A percentile compares a stretch with the other conserved stretches of the same genome.
These are phyloP conservation scores for Ambrosiella xylebori DNA, from an alignment of 2,329 filamentous ascomycete genomes.

Conservation along the genomic window DNA sequence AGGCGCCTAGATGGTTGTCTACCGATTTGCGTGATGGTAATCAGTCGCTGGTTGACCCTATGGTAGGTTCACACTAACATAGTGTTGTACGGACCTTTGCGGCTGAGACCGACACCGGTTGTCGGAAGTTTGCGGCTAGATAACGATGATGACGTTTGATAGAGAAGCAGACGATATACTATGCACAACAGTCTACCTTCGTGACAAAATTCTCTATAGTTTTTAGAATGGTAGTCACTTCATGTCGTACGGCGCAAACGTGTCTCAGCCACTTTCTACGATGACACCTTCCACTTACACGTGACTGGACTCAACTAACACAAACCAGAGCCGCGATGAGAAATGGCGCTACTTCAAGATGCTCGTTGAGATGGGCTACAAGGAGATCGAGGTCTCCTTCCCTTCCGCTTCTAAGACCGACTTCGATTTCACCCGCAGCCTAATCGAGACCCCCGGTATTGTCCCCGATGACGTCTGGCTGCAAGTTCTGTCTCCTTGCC, in stretches of 20 bases:
- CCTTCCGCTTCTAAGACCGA: conserved; percentile 89
- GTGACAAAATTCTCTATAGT: background rate
- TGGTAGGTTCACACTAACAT: conserved; percentile 41
- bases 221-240: background rate
- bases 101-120: background rate
- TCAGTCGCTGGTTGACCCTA: conserved; percentile 81
- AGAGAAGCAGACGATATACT: background rate
- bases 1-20: conserved; percentile 77
- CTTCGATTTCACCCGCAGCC: conserved; percentile 72
- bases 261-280: background rate
- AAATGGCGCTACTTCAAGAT: conserved; percentile 93
- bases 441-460: conserved; percentile 69
- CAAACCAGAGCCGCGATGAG: conserved; percentile 65
- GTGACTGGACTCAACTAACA: background rate
- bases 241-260: background rate
- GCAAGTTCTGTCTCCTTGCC: conserved; percentile 82
- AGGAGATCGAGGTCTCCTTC: conserved; percentile 94
- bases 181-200: background rate
- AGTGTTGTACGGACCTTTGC: background rate
- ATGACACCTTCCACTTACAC: background rate
- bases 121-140: background rate
- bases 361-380: conserved; percentile 83
- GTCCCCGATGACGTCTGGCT: conserved; percentile 81
- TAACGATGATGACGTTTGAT: background rate
- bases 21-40: conserved; percentile 85